phyloP scores from a whole-genome alignment of 768 basidiomycete genomes.

The Peribolospora baueri region DNA sequence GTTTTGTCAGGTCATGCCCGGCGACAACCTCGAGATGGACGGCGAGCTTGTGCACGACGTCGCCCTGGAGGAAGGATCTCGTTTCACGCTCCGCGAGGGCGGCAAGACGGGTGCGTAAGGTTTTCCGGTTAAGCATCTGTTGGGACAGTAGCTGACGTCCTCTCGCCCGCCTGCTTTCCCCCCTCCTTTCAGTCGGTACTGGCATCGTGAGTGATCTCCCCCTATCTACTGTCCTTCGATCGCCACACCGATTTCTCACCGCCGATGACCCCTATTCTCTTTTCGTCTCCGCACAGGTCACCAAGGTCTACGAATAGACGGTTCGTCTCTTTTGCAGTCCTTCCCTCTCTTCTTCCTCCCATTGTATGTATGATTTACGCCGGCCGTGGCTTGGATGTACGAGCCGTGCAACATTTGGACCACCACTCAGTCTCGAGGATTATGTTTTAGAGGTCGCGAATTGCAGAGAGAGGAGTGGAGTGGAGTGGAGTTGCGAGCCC shows the following conservation, averaged over 20 bases:
- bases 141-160: conserved; percentile 3
- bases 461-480: too few relatives aligned
- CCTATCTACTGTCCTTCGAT: too few relatives aligned
- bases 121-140: conserved; percentile 4
- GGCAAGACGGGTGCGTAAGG: conserved; percentile 55
- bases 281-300: conserved; percentile 14
- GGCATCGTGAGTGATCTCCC: conserved; percentile 36
- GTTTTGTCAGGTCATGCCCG: conserved; percentile 58
- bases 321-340: too few relatives aligned
- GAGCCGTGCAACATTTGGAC: too few relatives aligned
- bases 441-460: too few relatives aligned
- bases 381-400: too few relatives aligned
- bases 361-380: too few relatives aligned
- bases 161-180: not conserved
- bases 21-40: conserved; percentile 86
- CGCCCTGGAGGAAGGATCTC: conserved; percentile 64
- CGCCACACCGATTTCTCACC: too few relatives aligned
- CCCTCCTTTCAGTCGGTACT: conserved; percentile 43
- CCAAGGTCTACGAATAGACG: conserved; percentile 36
- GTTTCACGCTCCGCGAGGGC: conserved; percentile 49
- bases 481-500: too few relatives aligned
- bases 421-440: too few relatives aligned
- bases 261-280: too few relatives aligned
- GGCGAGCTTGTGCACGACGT: conserved; percentile 62
- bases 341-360: too few relatives aligned